A percentile compares a stretch with the other conserved stretches of the same genome.
Evolutionary conservation across 768 basidiomycete species (phyloP).

Genomic region (Hypholoma sublateritium): DNA sequence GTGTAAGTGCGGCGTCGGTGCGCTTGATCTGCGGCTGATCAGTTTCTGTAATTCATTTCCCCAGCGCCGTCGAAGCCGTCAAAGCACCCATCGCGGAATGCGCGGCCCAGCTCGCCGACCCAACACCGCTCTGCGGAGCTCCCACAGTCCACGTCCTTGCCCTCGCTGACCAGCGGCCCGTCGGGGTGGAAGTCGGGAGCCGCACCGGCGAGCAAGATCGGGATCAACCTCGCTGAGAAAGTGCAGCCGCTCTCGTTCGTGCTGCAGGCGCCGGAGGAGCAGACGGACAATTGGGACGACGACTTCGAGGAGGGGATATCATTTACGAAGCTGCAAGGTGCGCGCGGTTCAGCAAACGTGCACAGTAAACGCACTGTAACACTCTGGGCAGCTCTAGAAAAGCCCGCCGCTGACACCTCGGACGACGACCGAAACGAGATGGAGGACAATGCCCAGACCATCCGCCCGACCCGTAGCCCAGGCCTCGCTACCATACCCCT

Average conservation of each 20-base stretch:
- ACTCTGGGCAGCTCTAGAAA: conserved; percentile 55
- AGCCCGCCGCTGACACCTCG: conserved; percentile 45
- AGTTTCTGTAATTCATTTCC: not conserved
- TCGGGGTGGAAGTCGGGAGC: conserved; percentile 35
- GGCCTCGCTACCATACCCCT: conserved; percentile 51
- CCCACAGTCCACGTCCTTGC: conserved; percentile 28
- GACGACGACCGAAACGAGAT: conserved; percentile 57
- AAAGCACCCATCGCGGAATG: conserved; percentile 59
- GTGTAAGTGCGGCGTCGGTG: conserved; percentile 46
- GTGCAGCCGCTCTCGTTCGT: conserved; percentile 65
- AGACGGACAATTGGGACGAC: conserved; percentile 97
- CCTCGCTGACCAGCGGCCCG: conserved; percentile 26
- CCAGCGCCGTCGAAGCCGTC: conserved; percentile 73
- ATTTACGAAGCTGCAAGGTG: conserved; percentile 77
- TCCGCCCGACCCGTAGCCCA: conserved; percentile 75
- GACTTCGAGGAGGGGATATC: conserved; percentile 96
- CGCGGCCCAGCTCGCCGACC: conserved; percentile 42
- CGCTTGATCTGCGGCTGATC: not conserved
- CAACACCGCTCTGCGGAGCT: conserved; percentile 41
- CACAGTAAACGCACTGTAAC: not conserved
- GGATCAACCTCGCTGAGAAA: conserved; percentile 47
- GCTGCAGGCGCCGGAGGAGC: conserved; percentile 76
- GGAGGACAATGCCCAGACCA: conserved; percentile 81
- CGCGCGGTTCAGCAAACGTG: not conserved
- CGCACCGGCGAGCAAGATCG: conserved; percentile 32